phyloP scores from a whole-genome alignment of 148 eudicot species.

The Cornus kousa region DNA sequence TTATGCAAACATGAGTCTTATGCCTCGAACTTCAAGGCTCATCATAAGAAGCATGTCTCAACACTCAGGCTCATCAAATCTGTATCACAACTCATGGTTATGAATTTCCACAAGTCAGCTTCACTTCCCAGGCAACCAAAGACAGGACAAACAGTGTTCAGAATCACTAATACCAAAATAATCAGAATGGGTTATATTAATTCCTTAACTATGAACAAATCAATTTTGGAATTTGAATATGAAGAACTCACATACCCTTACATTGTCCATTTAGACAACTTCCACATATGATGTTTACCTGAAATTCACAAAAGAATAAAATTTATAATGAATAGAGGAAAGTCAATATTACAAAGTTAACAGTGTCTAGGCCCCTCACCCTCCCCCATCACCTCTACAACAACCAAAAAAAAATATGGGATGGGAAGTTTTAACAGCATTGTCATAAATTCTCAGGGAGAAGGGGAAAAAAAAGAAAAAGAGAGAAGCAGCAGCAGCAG shows the following conservation, averaged over 20 bases:
- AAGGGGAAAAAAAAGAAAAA: no score
- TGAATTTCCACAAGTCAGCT: not conserved
- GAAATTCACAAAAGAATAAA: conserved; percentile 7
- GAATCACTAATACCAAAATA: not conserved
- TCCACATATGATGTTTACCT: conserved; percentile 90
- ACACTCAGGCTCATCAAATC: no score
- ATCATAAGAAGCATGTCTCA: no score
- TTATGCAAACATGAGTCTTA: no score
- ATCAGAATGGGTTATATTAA: not conserved
- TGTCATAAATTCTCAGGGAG: not conserved
- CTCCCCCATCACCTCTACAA: not conserved
- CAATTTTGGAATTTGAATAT: not conserved
- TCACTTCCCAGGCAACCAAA: conserved; percentile 4
- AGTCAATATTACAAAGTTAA: not conserved
- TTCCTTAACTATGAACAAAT: not conserved
- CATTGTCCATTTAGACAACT: conserved; percentile 63
- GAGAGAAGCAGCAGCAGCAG: no score
- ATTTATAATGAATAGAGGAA: conserved; percentile 3
- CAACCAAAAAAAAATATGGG: not conserved
- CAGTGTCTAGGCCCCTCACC: not conserved
- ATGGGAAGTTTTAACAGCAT: not conserved
- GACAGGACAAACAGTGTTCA: not conserved
- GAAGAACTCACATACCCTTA: conserved; percentile 48
- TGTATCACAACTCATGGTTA: not conserved
- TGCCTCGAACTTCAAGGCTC: no score